phyloP scores from a whole-genome alignment of 768 basidiomycete genomes.

The Leucocoprinus sp. region DNA sequence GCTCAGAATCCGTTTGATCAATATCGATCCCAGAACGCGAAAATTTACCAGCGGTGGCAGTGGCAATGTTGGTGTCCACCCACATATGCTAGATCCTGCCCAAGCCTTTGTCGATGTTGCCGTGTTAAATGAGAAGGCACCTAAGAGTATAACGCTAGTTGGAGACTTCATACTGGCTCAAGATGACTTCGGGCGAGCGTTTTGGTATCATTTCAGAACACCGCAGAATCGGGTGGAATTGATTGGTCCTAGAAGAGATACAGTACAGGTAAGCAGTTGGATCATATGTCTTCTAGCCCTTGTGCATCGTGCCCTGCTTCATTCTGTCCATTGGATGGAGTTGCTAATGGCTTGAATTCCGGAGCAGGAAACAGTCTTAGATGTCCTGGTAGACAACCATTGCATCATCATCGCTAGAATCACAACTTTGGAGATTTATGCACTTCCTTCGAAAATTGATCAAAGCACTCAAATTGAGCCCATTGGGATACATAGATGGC shows the following conservation, averaged over 20 bases:
- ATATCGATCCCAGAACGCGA: background rate
- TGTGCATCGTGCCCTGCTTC: constrained; percentile 4
- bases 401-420: constrained; percentile 39
- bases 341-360: background rate
- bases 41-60: background rate
- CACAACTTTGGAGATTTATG: constrained; percentile 35
- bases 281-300: background rate
- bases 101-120: constrained; percentile 11
- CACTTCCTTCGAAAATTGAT: constrained; percentile 20
- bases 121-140: constrained; percentile 5
- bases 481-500: constrained; percentile 38
- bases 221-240: constrained; percentile 8
- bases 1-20: constrained; percentile 9
- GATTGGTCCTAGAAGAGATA: constrained; percentile 7
- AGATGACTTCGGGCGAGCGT: constrained; percentile 5
- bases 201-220: constrained; percentile 7
- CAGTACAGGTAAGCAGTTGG: constrained; percentile 19
- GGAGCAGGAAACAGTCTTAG: constrained; percentile 32
- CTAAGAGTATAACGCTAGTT: constrained; percentile 1
- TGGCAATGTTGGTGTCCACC: background rate
- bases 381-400: constrained; percentile 32
- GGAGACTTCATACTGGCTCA: constrained; percentile 7
- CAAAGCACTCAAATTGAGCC: constrained; percentile 27
- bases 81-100: background rate
- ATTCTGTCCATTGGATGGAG: background rate